phyloP scores from a whole-genome alignment of 2,329 filamentous ascomycete species.

The Fusarium lyarnte region DNA sequence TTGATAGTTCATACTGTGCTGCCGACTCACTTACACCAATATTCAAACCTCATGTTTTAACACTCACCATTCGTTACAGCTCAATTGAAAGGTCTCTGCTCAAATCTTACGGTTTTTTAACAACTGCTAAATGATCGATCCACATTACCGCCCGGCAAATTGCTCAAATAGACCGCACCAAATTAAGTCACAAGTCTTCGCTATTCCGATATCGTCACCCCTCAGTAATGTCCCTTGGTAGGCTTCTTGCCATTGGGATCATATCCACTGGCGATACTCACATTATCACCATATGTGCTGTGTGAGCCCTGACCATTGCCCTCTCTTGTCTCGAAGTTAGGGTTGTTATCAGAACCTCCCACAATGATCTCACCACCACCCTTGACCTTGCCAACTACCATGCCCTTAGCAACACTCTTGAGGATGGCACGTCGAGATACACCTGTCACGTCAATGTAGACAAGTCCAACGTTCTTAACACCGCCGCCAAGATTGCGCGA shows the following conservation, averaged over 20 bases:
- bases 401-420: slow-evolving; percentile 95
- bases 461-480: slow-evolving; percentile 94
- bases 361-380: slow-evolving; percentile 79
- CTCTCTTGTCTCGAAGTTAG: slow-evolving; percentile 37
- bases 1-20: slow-evolving; percentile 6
- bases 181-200: slow-evolving; percentile 4
- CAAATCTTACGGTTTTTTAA: background rate
- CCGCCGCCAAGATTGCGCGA: slow-evolving; percentile 81
- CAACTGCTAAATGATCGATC: background rate
- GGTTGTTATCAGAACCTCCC: slow-evolving; percentile 65
- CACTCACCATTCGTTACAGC: background rate
- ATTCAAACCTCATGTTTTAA: background rate
- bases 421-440: slow-evolving; percentile 89
- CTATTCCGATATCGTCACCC: background rate
- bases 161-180: slow-evolving; percentile 9
- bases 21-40: background rate
- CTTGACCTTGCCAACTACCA: slow-evolving; percentile 85
- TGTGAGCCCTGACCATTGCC: slow-evolving; percentile 35
- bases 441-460: slow-evolving; percentile 96
- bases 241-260: slow-evolving; percentile 48
- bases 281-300: slow-evolving; percentile 43
- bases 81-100: background rate
- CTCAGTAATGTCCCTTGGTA: slow-evolving; percentile 34
- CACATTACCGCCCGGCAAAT: background rate
- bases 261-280: slow-evolving; percentile 42